phyloP scores from a whole-genome alignment of 1,139 yeast genomes.

The Arxiozyma heterogenica region DNA sequence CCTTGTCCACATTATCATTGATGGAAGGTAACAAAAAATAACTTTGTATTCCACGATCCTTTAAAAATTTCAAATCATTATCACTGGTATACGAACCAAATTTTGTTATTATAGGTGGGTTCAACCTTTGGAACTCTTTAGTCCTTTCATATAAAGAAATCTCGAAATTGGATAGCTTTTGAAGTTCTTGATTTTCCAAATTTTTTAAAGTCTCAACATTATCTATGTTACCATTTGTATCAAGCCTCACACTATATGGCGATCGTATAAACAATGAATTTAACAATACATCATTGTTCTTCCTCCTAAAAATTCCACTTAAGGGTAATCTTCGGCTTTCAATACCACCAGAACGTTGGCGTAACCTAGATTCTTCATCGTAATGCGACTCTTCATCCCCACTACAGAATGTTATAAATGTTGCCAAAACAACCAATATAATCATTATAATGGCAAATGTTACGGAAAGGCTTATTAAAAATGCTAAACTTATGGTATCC shows the following conservation, averaged over 20 bases:
- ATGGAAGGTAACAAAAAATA: constrained; percentile 37
- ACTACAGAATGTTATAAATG: constrained; percentile 35
- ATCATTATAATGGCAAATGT: constrained; percentile 35
- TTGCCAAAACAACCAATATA: constrained; percentile 30
- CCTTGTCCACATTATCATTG: constrained; percentile 30
- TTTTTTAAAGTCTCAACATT: constrained; percentile 24
- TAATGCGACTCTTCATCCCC: constrained; percentile 20
- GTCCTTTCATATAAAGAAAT: constrained; percentile 32
- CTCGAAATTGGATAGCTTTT: constrained; percentile 31
- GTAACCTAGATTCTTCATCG: constrained; percentile 25
- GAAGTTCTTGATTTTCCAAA: constrained; percentile 30
- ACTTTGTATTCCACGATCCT: constrained; percentile 43
- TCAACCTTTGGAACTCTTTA: constrained; percentile 31
- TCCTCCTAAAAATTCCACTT: constrained; percentile 20
- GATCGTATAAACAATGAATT: constrained; percentile 34
- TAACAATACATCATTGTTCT: constrained; percentile 22
- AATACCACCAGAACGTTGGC: constrained; percentile 7
- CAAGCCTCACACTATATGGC: neutral
- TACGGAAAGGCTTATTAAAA: constrained; percentile 35
- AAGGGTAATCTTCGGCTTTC: constrained; percentile 7
- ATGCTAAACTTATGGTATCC: constrained; percentile 32
- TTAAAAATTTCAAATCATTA: constrained; percentile 33
- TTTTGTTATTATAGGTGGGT: constrained; percentile 36
- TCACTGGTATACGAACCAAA: constrained; percentile 35
- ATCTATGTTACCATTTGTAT: constrained; percentile 32